Conservation (phyloP, 257 asterid species). For the Capsicum baccatum region DNA sequence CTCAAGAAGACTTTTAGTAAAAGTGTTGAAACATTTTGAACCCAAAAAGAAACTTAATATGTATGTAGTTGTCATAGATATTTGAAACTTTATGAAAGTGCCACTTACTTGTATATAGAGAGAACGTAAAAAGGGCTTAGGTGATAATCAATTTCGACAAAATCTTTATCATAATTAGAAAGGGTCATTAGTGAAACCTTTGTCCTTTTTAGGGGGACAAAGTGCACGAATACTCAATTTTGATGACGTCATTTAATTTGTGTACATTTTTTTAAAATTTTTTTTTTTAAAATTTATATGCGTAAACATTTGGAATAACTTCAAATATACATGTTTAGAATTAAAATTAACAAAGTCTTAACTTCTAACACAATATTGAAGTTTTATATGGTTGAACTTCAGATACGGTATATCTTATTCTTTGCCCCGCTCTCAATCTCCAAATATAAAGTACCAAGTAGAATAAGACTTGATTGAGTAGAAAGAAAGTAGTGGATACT, state of each 20-base stretch:
- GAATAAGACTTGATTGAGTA: not conserved
- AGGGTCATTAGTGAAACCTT: not conserved
- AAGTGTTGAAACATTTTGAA: not conserved
- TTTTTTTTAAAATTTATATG: too few relatives aligned
- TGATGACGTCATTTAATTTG: not conserved
- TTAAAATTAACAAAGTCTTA: not conserved
- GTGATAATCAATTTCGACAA: not conserved
- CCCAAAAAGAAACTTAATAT: not conserved
- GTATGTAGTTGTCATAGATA: not conserved
- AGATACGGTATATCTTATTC: not conserved
- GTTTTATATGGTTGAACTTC: not conserved
- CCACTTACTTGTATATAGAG: not conserved
- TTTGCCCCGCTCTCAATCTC: not conserved
- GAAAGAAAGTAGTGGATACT: not conserved
- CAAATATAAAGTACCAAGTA: not conserved
- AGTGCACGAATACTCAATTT: not conserved
- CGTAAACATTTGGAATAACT: not conserved
- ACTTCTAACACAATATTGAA: too few relatives aligned
- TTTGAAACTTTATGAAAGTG: not conserved
- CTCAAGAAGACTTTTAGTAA: too few relatives aligned
- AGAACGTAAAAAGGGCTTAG: not conserved
- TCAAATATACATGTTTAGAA: not conserved
- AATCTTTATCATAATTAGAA: not conserved
- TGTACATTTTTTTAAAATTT: not conserved
- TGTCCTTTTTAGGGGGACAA: not conserved